Conservation (phyloP, 2,329 filamentous ascomycete species). For the Fusarium sp. region DNA sequence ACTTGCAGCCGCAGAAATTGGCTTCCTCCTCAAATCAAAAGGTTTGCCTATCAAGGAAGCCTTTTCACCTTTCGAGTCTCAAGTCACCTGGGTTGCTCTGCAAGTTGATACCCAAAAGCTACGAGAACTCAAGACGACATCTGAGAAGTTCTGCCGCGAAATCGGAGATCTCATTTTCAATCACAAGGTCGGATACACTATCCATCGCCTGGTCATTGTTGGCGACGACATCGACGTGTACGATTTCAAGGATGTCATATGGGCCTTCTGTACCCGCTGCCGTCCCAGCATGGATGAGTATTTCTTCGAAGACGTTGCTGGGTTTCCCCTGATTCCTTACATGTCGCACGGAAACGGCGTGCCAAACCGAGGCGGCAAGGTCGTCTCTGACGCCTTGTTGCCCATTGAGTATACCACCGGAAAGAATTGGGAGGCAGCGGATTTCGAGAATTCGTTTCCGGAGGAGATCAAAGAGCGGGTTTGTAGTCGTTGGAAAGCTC, state of each 20-base stretch:
- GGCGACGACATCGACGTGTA: constrained; percentile 64
- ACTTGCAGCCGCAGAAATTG: constrained; percentile 16
- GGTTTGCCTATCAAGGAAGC: constrained; percentile 60
- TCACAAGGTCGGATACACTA: constrained; percentile 54
- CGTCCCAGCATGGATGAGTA: constrained; percentile 59
- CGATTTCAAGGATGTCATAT: constrained; percentile 61
- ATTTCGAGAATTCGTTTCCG: constrained; percentile 54
- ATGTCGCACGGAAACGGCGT: constrained; percentile 58
- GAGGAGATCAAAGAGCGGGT: constrained; percentile 28
- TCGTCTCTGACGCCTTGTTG: constrained; percentile 60
- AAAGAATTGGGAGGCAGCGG: constrained; percentile 47
- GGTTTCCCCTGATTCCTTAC: constrained; percentile 62
- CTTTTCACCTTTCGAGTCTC: constrained; percentile 60
- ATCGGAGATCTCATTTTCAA: constrained; percentile 21
- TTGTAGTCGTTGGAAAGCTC: background rate
- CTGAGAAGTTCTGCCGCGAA: constrained; percentile 23
- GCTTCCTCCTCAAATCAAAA: constrained; percentile 23
- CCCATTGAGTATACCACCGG: constrained; percentile 58
- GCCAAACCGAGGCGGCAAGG: constrained; percentile 57
- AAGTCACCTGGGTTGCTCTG: constrained; percentile 64
- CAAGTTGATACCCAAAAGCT: constrained; percentile 70
- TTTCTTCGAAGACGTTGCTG: constrained; percentile 58
- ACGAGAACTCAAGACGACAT: constrained; percentile 52
- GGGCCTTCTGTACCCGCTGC: constrained; percentile 63
- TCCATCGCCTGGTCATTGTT: constrained; percentile 60